A percentile compares a stretch with the other conserved stretches of the same genome.
These are phyloP conservation scores for Cladophialophora immunda DNA, from an alignment of 2,329 filamentous ascomycete genomes.

Conservation along the genomic window DNA sequence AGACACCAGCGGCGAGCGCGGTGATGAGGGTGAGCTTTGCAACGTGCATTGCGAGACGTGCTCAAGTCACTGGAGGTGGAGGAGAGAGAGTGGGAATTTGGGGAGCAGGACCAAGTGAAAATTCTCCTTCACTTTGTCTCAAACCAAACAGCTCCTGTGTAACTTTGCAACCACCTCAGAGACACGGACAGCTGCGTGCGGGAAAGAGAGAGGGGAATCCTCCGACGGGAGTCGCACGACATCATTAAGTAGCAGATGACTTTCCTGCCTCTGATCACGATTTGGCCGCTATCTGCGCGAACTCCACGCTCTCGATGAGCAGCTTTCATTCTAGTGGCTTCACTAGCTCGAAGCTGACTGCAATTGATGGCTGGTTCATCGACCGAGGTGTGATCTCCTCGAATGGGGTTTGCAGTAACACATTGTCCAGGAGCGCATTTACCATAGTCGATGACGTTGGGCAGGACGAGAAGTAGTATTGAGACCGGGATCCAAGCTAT, in stretches of 20 bases:
- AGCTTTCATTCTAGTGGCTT: conserved; percentile 26
- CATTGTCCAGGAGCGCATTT: conserved; percentile 19
- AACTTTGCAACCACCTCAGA: conserved; percentile 7
- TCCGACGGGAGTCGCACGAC: conserved; percentile 8
- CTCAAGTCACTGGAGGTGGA: not conserved
- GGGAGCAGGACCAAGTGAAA: not conserved
- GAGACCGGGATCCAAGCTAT: conserved; percentile 21
- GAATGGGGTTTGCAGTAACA: conserved; percentile 9
- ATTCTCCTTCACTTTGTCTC: not conserved
- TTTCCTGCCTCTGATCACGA: conserved; percentile 13
- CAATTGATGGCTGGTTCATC: conserved; percentile 5
- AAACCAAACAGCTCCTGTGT: conserved; percentile 6
- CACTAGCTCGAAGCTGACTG: conserved; percentile 19
- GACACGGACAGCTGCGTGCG: conserved; percentile 9
- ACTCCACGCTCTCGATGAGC: conserved; percentile 8
- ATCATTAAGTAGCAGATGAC: conserved; percentile 22
- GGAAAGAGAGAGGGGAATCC: not conserved
- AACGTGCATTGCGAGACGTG: conserved; percentile 21
- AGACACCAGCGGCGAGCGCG: conserved; percentile 23
- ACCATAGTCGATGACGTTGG: conserved; percentile 31
- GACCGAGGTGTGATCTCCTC: conserved; percentile 15
- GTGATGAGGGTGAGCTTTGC: conserved; percentile 14
- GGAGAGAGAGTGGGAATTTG: not conserved
- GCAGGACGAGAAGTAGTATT: conserved; percentile 31
- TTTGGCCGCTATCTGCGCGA: not conserved